Evolutionary conservation across 108 stramenopile genomes (phyloP).

Genomic region (Cyclotella kingstonii): DNA sequence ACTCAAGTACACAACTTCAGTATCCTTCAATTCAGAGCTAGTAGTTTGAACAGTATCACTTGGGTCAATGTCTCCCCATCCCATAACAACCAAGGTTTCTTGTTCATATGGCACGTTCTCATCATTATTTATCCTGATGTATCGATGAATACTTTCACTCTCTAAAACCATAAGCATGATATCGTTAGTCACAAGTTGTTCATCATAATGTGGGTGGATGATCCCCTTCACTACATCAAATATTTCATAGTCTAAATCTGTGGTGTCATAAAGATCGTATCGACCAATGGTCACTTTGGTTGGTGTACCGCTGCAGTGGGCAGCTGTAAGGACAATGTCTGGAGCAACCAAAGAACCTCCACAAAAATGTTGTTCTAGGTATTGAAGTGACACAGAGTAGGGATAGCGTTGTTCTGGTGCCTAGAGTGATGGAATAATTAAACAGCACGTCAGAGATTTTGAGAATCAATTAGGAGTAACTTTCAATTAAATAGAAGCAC

Average conservation of each 20-base stretch:
- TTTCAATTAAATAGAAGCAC: too few relatives aligned
- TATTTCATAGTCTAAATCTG: slow-evolving; percentile 22
- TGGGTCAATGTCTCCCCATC: slow-evolving; percentile 42
- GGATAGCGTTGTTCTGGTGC: slow-evolving; percentile 25
- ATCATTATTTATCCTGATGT: slow-evolving; percentile 15
- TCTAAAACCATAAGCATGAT: slow-evolving; percentile 16
- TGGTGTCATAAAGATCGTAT: slow-evolving; percentile 21
- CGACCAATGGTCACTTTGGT: slow-evolving; percentile 14
- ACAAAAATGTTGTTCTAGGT: slow-evolving; percentile 26
- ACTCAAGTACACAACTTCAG: slow-evolving; percentile 14
- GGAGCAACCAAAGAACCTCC: slow-evolving; percentile 34
- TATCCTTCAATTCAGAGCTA: slow-evolving; percentile 12
- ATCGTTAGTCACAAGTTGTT: slow-evolving; percentile 22
- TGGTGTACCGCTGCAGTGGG: slow-evolving; percentile 17
- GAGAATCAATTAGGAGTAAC: too few relatives aligned
- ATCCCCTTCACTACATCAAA: slow-evolving; percentile 1
- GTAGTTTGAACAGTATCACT: slow-evolving; percentile 3
- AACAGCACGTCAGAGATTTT: neutral
- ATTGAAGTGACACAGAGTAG: slow-evolving; percentile 31
- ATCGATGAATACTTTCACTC: slow-evolving; percentile 8
- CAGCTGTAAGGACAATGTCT: slow-evolving; percentile 36
- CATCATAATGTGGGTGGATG: slow-evolving; percentile 24
- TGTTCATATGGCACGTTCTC: slow-evolving; percentile 5
- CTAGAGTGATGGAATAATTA: neutral
- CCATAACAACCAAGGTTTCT: slow-evolving; percentile 24